A percentile compares a stretch with the other conserved stretches of the same genome.
Evolutionary conservation across 1,284 basidiomycete genomes (phyloP).

Genomic region (Cryptococcus hybrid): DNA sequence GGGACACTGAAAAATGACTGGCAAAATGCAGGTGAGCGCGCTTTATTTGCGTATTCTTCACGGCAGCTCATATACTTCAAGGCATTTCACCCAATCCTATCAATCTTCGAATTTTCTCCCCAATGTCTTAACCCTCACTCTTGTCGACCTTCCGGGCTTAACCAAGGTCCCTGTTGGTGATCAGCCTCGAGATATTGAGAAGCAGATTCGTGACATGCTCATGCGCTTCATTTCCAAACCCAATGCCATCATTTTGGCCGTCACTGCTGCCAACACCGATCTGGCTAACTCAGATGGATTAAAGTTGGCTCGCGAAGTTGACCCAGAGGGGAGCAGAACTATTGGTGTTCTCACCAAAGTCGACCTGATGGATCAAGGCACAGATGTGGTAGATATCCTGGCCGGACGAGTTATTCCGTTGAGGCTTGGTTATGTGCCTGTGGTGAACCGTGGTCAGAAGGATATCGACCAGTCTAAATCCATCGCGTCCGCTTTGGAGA

Average conservation of each 20-base stretch:
- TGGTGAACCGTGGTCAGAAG: constrained; percentile 93
- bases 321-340: constrained; percentile 90
- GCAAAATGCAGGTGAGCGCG: constrained; percentile 73
- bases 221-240: constrained; percentile 94
- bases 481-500: constrained; percentile 80
- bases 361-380: constrained; percentile 96
- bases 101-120: constrained; percentile 95
- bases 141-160: constrained; percentile 94
- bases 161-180: constrained; percentile 95
- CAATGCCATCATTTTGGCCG: constrained; percentile 78
- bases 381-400: constrained; percentile 97
- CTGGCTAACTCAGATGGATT: constrained; percentile 97
- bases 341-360: constrained; percentile 98
- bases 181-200: constrained; percentile 96
- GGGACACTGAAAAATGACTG: constrained; percentile 97
- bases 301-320: constrained; percentile 93
- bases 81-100: constrained; percentile 95
- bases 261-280: constrained; percentile 94
- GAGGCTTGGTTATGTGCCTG: constrained; percentile 93
- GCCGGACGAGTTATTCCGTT: constrained; percentile 93
- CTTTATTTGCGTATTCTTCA: neutral
- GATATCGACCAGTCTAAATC: constrained; percentile 89
- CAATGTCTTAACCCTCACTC: constrained; percentile 91
- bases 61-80: constrained; percentile 14
- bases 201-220: constrained; percentile 96